Evolutionary conservation across 2,329 filamentous ascomycete genomes (phyloP).

Genomic region (Neonectria neomacrospora): DNA sequence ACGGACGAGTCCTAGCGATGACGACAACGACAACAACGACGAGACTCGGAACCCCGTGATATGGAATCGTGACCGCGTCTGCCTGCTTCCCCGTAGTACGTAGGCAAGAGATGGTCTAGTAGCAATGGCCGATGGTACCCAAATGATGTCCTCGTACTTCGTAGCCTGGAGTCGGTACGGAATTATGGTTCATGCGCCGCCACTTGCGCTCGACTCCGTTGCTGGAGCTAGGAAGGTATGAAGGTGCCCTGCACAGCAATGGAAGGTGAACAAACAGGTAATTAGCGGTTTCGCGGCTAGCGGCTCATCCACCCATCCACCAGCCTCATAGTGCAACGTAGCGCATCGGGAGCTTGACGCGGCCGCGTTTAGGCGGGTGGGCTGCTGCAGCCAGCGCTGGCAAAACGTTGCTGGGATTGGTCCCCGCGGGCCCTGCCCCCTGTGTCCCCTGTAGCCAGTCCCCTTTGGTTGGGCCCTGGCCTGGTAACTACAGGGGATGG

Average conservation of each 20-base stretch:
- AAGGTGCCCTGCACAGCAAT: background rate
- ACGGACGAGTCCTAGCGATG: constrained; percentile 21
- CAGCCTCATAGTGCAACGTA: background rate
- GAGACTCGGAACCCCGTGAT: constrained; percentile 10
- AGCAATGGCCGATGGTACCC: constrained; percentile 19
- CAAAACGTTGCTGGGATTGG: constrained; percentile 23
- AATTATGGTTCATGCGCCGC: constrained; percentile 46
- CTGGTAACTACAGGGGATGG: constrained; percentile 25
- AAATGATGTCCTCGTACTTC: constrained; percentile 38
- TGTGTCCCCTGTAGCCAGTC: constrained; percentile 29
- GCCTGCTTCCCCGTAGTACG: constrained; percentile 17
- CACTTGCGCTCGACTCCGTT: constrained; percentile 17
- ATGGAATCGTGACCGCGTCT: constrained; percentile 8
- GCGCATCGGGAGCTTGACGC: constrained; percentile 20
- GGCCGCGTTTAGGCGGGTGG: constrained; percentile 29
- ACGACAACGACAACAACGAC: constrained; percentile 25
- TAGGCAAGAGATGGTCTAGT: constrained; percentile 7
- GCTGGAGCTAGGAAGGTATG: constrained; percentile 11
- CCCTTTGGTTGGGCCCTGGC: constrained; percentile 9
- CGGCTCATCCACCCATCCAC: constrained; percentile 2
- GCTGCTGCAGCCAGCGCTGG: constrained; percentile 9
- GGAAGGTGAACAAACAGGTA: constrained; percentile 12
- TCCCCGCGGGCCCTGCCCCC: constrained; percentile 26
- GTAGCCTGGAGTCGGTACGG: constrained; percentile 37
- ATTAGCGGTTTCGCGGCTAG: constrained; percentile 14